Evolutionary conservation across 1,284 basidiomycete species (phyloP).

Genomic region (Trichosporon sp.): DNA sequence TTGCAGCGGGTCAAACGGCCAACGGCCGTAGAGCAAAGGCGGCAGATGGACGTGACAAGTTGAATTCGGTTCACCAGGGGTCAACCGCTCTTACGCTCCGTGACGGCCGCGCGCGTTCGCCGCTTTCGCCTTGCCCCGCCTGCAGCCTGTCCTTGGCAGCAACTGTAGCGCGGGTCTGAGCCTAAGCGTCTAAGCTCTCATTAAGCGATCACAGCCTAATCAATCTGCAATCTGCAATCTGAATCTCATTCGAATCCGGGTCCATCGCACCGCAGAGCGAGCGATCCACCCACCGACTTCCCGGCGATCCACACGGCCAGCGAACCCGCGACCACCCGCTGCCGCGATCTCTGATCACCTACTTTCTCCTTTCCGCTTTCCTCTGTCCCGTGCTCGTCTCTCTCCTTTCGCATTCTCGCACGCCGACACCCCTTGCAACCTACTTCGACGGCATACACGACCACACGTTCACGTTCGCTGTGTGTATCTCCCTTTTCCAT

Average conservation of each 20-base stretch:
- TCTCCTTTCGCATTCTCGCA: background rate
- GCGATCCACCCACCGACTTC: background rate
- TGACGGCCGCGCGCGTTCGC: background rate
- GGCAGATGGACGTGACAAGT: background rate
- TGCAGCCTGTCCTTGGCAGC: background rate
- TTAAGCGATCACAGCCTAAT: constrained; percentile 11
- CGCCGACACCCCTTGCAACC: background rate
- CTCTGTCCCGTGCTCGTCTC: background rate
- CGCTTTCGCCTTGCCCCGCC: background rate
- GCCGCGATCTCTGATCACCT: background rate
- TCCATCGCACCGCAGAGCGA: background rate
- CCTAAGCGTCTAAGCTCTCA: constrained; percentile 13
- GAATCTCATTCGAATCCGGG: constrained; percentile 13
- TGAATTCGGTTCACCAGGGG: constrained; percentile 2
- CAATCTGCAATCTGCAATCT: constrained; percentile 18
- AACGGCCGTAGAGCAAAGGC: background rate
- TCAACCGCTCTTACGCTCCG: background rate
- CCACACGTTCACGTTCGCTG: background rate
- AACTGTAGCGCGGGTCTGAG: constrained; percentile 4
- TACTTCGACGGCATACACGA: constrained; percentile 1
- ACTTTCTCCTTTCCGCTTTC: background rate
- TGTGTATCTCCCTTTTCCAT: background rate
- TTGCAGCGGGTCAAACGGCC: background rate
- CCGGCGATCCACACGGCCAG: background rate
- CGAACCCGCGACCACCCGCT: background rate